These are phyloP conservation scores for Chalaropsis ovoidea DNA, from an alignment of 2,329 filamentous ascomycete species.

Conservation along the genomic window DNA sequence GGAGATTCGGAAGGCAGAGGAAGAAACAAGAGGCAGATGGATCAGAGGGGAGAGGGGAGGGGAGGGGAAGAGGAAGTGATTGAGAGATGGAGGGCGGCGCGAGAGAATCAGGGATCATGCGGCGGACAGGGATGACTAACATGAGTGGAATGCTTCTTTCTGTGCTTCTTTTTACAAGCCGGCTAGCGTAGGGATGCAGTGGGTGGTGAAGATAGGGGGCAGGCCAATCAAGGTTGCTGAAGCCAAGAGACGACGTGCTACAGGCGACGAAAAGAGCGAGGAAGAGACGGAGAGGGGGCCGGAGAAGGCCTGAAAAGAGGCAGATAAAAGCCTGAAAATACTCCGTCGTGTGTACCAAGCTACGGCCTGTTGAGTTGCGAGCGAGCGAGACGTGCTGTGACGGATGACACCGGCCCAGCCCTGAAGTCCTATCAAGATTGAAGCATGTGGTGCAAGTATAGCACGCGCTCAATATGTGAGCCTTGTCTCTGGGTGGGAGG, in stretches of 20 bases:
- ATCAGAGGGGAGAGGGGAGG: neutral
- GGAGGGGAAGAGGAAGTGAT: neutral
- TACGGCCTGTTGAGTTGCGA: neutral
- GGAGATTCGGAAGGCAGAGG: neutral
- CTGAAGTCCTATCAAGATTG: neutral
- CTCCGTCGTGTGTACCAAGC: neutral
- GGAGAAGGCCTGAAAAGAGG: neutral
- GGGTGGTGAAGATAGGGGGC: neutral
- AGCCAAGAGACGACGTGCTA: neutral
- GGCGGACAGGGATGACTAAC: constrained; percentile 1
- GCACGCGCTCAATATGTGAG: constrained; percentile 3
- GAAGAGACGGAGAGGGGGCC: too few species aligned
- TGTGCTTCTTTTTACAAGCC: constrained; percentile 3
- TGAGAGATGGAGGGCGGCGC: neutral
- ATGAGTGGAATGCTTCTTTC: constrained; percentile 9
- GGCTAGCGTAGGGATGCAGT: neutral
- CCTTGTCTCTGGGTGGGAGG: neutral
- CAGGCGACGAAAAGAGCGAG: neutral
- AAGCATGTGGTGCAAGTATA: constrained; percentile 5
- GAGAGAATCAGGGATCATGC: constrained; percentile 11
- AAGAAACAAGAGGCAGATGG: constrained; percentile 10
- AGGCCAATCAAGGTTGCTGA: neutral
- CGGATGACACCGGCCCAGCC: neutral
- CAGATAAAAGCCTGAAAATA: too few species aligned
- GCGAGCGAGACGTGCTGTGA: constrained; percentile 7